These are phyloP conservation scores for Neurospora sp. DNA, from an alignment of 2,329 filamentous ascomycete species.

Conservation along the genomic window DNA sequence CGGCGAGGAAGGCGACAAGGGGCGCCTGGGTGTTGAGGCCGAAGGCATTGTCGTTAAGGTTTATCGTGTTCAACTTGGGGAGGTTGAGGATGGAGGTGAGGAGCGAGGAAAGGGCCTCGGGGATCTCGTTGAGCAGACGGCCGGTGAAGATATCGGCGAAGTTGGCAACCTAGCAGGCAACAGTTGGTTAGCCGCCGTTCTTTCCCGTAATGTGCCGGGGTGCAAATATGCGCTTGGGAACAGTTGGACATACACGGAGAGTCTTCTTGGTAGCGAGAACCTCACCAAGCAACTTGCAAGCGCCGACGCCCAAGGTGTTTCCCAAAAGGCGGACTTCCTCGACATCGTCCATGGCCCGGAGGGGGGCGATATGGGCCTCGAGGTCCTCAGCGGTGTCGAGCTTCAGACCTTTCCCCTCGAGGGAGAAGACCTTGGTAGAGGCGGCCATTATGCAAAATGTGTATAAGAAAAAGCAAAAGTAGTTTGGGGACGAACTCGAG, in stretches of 20 bases:
- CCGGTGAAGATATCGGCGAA: conserved; percentile 97
- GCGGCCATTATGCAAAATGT: conserved; percentile 33
- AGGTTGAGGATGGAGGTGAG: conserved; percentile 81
- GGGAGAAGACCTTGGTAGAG: conserved; percentile 65
- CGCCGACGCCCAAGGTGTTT: conserved; percentile 86
- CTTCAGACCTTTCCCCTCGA: conserved; percentile 87
- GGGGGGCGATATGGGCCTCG: conserved; percentile 68
- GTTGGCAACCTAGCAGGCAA: conserved; percentile 56
- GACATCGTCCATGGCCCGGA: conserved; percentile 62
- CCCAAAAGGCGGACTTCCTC: conserved; percentile 82
- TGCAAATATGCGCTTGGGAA: neutral
- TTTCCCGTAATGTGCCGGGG: neutral
- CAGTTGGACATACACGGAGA: conserved; percentile 48
- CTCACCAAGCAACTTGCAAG: conserved; percentile 75
- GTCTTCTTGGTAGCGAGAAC: conserved; percentile 77
- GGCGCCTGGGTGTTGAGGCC: conserved; percentile 91
- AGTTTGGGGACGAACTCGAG: neutral
- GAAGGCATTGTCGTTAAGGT: conserved; percentile 97
- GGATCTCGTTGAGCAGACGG: conserved; percentile 87
- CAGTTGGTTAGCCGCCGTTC: conserved; percentile 7
- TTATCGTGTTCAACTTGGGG: conserved; percentile 78
- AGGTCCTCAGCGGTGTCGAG: conserved; percentile 83
- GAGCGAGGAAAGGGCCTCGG: conserved; percentile 74
- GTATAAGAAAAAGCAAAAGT: conserved; percentile 12
- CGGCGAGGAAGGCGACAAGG: conserved; percentile 80